A percentile compares a stretch with the other conserved stretches of the same genome.
Conservation (phyloP, 768 basidiomycete genomes). For the Podaxis sp. region DNA sequence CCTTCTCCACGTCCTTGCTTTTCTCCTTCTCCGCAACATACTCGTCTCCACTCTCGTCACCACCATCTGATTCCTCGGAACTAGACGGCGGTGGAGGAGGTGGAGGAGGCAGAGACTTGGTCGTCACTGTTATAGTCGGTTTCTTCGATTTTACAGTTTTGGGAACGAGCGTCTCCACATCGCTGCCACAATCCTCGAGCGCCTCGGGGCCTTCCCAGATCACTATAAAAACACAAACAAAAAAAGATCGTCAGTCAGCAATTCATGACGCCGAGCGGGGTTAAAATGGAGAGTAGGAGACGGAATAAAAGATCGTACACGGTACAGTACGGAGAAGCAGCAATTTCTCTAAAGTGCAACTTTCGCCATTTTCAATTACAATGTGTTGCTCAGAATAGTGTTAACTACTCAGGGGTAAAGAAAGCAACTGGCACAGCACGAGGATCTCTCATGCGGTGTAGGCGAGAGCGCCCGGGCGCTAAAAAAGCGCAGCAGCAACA, state of each 20-base stretch:
- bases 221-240: constrained; percentile 42
- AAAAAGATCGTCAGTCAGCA: constrained; percentile 18
- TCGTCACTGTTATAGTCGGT: constrained; percentile 21
- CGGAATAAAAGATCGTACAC: constrained; percentile 12
- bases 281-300: constrained; percentile 8
- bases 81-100: constrained; percentile 14
- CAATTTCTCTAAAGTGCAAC: constrained; percentile 12
- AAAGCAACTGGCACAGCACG: neutral
- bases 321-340: constrained; percentile 12
- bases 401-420: constrained; percentile 11
- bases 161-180: constrained; percentile 25
- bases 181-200: constrained; percentile 43
- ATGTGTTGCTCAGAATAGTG: constrained; percentile 6
- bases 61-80: constrained; percentile 48
- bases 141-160: constrained; percentile 30
- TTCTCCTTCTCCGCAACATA: constrained; percentile 53
- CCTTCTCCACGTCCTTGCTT: constrained; percentile 32
- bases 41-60: constrained; percentile 64
- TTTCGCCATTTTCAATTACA: constrained; percentile 14
- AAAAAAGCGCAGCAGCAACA: neutral
- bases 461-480: constrained; percentile 1
- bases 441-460: neutral
- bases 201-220: constrained; percentile 71
- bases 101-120: neutral
- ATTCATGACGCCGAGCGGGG: neutral